Conservation (phyloP, 306 rosid species). For the Ochetophila trinervis region DNA sequence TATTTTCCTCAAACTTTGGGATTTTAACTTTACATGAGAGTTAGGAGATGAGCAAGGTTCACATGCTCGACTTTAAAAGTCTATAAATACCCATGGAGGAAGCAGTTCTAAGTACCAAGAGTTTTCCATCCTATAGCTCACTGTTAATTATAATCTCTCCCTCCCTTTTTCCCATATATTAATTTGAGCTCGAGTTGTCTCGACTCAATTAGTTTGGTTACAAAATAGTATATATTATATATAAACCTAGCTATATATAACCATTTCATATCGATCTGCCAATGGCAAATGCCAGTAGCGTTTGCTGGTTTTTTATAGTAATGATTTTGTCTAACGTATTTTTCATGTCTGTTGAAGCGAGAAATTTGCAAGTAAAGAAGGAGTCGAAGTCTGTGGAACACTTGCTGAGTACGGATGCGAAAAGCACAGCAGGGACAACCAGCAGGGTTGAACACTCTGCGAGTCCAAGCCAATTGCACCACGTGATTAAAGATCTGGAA, state of each 20-base stretch:
- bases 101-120: not conserved
- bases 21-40: not conserved
- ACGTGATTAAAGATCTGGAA: not conserved
- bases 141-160: not conserved
- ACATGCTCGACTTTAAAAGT: not conserved
- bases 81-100: constrained; percentile 20
- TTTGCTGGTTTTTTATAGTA: constrained; percentile 39
- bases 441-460: not conserved
- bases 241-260: not conserved
- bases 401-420: not conserved
- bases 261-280: too few relatives aligned
- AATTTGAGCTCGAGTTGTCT: constrained; percentile 9
- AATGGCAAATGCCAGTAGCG: constrained; percentile 47
- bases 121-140: constrained; percentile 1
- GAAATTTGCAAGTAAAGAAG: constrained; percentile 37
- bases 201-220: too few relatives aligned
- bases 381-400: constrained; percentile 7
- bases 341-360: constrained; percentile 40
- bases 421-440: constrained; percentile 6
- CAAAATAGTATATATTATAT: too few relatives aligned
- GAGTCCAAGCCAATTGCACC: not conserved
- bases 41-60: not conserved
- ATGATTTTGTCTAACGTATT: constrained; percentile 47
- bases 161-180: not conserved
- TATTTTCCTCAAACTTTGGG: constrained; percentile 22